Percentiles rank a stretch among this genome's conserved stretches.
These are phyloP conservation scores for Barnettozyma populi DNA, from an alignment of 805 yeast species.

Conservation along the genomic window DNA sequence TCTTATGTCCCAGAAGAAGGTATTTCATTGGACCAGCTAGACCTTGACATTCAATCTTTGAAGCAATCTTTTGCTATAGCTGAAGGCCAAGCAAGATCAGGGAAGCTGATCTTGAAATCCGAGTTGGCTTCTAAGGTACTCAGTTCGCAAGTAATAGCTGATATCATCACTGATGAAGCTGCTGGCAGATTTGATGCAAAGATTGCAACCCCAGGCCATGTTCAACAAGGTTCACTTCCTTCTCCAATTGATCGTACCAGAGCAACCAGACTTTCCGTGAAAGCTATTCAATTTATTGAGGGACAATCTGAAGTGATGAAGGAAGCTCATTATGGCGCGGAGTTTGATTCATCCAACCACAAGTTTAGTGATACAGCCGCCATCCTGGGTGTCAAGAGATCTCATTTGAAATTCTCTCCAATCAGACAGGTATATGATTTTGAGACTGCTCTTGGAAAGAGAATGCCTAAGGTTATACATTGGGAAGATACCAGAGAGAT, in stretches of 20 bases:
- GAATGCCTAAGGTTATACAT: constrained; percentile 86
- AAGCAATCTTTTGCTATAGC: constrained; percentile 55
- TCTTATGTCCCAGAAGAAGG: constrained; percentile 75
- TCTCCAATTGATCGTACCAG: constrained; percentile 72
- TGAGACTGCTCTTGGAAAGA: constrained; percentile 73
- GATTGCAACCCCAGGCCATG: constrained; percentile 82
- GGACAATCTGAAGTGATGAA: constrained; percentile 32
- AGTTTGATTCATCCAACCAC: constrained; percentile 35
- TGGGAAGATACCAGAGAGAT: constrained; percentile 75
- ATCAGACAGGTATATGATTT: constrained; percentile 74
- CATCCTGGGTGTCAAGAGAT: constrained; percentile 77
- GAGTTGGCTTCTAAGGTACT: constrained; percentile 69
- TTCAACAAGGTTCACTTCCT: constrained; percentile 79
- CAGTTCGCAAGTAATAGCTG: constrained; percentile 63
- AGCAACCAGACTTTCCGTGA: constrained; percentile 66
- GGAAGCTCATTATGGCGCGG: constrained; percentile 42
- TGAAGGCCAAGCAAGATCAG: constrained; percentile 60
- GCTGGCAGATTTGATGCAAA: constrained; percentile 66
- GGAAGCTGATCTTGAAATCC: constrained; percentile 63
- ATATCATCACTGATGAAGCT: constrained; percentile 56
- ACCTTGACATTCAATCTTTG: constrained; percentile 59
- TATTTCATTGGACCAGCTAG: constrained; percentile 52
- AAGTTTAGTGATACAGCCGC: constrained; percentile 53
- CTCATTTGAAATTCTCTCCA: constrained; percentile 69
- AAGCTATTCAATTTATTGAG: constrained; percentile 67